Evolutionary conservation across 345 rosid species (phyloP).

Genomic region (Syzygium oleosum): DNA sequence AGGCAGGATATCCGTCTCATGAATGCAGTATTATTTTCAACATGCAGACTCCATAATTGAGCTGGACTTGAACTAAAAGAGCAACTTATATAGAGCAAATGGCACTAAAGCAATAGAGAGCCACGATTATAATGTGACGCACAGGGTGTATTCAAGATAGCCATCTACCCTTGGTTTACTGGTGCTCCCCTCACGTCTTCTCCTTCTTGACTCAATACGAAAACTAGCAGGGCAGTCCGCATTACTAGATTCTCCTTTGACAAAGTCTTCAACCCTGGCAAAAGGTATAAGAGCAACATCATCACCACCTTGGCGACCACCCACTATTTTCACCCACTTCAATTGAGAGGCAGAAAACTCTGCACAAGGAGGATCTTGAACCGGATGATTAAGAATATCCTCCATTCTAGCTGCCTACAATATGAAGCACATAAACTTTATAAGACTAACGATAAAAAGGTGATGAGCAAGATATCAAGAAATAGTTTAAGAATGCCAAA

Average conservation of each 20-base stretch:
- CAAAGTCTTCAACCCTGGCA: slow-evolving; percentile 47
- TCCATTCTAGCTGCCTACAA: slow-evolving; percentile 48
- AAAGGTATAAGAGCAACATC: slow-evolving; percentile 45
- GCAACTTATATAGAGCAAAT: background rate
- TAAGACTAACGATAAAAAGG: background rate
- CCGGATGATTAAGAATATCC: slow-evolving; percentile 42
- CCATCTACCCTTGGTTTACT: slow-evolving; percentile 56
- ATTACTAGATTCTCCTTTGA: slow-evolving; percentile 47
- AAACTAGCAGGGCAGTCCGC: slow-evolving; percentile 49
- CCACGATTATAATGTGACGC: slow-evolving; percentile 3
- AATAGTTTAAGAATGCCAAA: background rate
- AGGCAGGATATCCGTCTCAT: background rate
- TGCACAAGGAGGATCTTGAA: slow-evolving; percentile 43
- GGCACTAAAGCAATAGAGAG: background rate
- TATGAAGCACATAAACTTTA: background rate
- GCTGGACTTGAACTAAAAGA: background rate
- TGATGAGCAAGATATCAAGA: background rate
- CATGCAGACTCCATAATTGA: background rate
- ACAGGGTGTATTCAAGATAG: slow-evolving; percentile 52
- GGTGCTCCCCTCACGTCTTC: slow-evolving; percentile 42
- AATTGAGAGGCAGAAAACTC: slow-evolving; percentile 42
- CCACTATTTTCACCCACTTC: slow-evolving; percentile 42
- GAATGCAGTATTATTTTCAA: background rate
- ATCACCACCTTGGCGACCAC: slow-evolving; percentile 51
- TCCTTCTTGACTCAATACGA: slow-evolving; percentile 51